Base-by-base conservation (phyloP, 805 yeast genomes). In the Clavispora fructus region DNA sequence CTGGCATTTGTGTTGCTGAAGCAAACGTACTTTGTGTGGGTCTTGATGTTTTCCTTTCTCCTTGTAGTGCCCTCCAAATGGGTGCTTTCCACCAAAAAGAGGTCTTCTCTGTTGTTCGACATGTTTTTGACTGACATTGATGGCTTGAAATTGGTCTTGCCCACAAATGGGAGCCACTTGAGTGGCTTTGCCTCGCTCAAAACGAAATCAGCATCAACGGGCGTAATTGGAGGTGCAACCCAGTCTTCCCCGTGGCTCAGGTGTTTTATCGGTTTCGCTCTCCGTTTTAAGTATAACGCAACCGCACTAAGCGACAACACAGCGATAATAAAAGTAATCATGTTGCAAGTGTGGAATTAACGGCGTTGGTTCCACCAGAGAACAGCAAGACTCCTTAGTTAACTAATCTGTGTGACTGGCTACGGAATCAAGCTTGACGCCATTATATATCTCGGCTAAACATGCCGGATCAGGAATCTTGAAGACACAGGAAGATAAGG, bases 71-170 rank as follows among this genome's bases (percentile, higher is more conserved):
- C 63, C 4, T 69, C 62, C 43, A 70, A 54, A 56, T 85, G 85
- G 0, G 85, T 77, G 39, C 80, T 64, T 47, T 87, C 94, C 4
- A 87, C 60, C 29, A 79, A 64, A 23, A 87, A 66, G 78, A 83
- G 78, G 35, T 83, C 83, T 37, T 74, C 71, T 2, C 80, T 64
- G 2, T 60, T 50, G n/a, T 56, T 46, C 6, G 61, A 51, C 19
- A 69, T 46, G 47, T 64, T 64, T 14, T 54, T 55, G 32, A 69
- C 55, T 5, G 63, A 70, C 69, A 70, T 62, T 10, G 65, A 59
- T 3, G 67, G 65, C 33, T 62, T 65, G 50, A 65, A 67, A 55
- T 63, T 64, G 35, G 54, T 60, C 46, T 69, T 69, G 7, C 66
- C 67, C 9, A 52, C 64, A 51, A 70, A 70, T 1, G 74, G 73